These are phyloP conservation scores for Allodekkera sacchari DNA, from an alignment of 805 yeast species.

Conservation along the genomic window DNA sequence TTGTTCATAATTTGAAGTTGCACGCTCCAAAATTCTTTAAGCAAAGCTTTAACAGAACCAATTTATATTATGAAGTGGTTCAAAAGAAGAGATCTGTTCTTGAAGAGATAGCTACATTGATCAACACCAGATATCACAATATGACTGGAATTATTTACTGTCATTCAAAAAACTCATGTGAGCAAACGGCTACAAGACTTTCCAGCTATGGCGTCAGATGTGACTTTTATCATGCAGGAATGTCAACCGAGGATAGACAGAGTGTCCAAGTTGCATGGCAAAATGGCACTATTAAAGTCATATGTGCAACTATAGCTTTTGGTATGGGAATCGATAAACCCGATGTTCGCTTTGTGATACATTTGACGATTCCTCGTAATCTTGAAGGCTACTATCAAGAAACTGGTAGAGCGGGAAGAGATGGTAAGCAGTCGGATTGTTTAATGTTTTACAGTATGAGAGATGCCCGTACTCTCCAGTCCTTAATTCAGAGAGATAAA, in stretches of 20 bases:
- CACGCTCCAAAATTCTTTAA: conserved; percentile 55
- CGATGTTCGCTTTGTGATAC: conserved; percentile 88
- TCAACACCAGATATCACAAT: conserved; percentile 40
- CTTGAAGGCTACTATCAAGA: conserved; percentile 97
- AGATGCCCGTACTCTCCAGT: conserved; percentile 71
- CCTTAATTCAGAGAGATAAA: conserved; percentile 69
- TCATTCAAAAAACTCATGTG: conserved; percentile 84
- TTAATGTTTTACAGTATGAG: conserved; percentile 71
- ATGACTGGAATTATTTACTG: conserved; percentile 89
- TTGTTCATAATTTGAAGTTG: conserved; percentile 67
- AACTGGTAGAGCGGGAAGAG: conserved; percentile 98
- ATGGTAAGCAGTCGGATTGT: conserved; percentile 77
- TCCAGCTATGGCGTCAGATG: conserved; percentile 53
- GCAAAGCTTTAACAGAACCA: conserved; percentile 89
- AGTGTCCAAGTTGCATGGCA: conserved; percentile 82
- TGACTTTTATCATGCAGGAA: conserved; percentile 90
- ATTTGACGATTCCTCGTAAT: conserved; percentile 79
- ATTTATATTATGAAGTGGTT: conserved; percentile 69
- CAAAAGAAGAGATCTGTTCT: conserved; percentile 51
- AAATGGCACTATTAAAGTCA: conserved; percentile 54
- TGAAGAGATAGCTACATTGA: conserved; percentile 51
- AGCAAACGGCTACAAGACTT: conserved; percentile 61
- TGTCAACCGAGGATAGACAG: conserved; percentile 68
- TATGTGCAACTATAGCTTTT: conserved; percentile 96
- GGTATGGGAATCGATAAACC: conserved; percentile 99